Conservation (phyloP, 2,329 filamentous ascomycete species). For the Mycogone perniciosa region DNA sequence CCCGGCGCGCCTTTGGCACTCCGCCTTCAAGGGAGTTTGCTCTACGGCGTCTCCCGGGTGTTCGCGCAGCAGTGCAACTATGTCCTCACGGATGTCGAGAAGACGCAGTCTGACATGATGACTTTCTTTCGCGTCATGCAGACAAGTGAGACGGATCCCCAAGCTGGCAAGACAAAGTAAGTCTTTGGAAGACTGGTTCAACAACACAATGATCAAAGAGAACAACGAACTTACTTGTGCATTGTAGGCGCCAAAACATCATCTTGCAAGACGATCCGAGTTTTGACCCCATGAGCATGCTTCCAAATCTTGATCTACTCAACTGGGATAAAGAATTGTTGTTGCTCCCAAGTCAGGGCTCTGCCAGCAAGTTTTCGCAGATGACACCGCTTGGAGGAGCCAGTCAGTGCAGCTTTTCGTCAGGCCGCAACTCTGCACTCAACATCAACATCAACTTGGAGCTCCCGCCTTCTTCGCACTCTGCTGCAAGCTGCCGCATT, state of each 20-base stretch:
- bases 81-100: slow-evolving; percentile 73
- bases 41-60: slow-evolving; percentile 80
- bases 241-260: slow-evolving; percentile 64
- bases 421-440: slow-evolving; percentile 21
- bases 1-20: slow-evolving; percentile 80
- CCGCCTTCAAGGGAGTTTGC: slow-evolving; percentile 79
- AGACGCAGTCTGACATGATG: slow-evolving; percentile 66
- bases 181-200: slow-evolving; percentile 17
- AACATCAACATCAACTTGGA: slow-evolving; percentile 21
- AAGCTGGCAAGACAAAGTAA: slow-evolving; percentile 67
- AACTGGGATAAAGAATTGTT: slow-evolving; percentile 29
- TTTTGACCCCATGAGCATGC: slow-evolving; percentile 44
- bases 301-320: slow-evolving; percentile 31
- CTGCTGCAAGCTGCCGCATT: slow-evolving; percentile 26
- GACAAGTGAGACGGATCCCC: slow-evolving; percentile 56
- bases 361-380: slow-evolving; percentile 36
- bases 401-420: slow-evolving; percentile 26
- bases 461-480: slow-evolving; percentile 30
- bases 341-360: slow-evolving; percentile 30
- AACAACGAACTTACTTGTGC: background rate
- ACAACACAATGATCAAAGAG: background rate
- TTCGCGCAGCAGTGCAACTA: slow-evolving; percentile 85
- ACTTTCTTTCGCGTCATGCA: slow-evolving; percentile 53
- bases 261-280: slow-evolving; percentile 74
- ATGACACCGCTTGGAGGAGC: slow-evolving; percentile 34